phyloP scores from a whole-genome alignment of 2,329 filamentous ascomycete genomes.

The Diaporthe sp. region DNA sequence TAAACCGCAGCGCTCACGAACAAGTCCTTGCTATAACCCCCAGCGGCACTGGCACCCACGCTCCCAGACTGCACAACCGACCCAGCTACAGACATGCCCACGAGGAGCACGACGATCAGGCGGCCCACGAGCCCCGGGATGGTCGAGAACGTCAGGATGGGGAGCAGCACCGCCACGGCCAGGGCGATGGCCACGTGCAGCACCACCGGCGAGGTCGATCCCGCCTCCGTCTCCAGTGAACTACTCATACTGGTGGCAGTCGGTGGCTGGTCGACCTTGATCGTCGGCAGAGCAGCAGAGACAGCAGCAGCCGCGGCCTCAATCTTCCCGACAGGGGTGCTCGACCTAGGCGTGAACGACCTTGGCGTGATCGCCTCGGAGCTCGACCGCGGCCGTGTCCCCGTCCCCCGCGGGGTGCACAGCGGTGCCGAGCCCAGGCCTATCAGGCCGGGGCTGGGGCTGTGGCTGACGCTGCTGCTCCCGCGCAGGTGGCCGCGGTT shows the following conservation, averaged over 20 bases:
- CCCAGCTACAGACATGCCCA: conserved; percentile 51
- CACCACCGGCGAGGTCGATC: conserved; percentile 25
- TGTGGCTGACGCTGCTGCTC: conserved; percentile 32
- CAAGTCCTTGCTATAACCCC: conserved; percentile 1
- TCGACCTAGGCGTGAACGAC: not conserved
- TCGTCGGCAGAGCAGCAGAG: not conserved
- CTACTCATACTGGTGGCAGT: not conserved
- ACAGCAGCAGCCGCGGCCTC: not conserved
- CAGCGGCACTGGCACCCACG: not conserved
- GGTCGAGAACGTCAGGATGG: conserved; percentile 69
- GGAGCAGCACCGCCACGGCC: conserved; percentile 66
- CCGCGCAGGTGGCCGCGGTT: conserved; percentile 30
- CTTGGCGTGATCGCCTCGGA: not conserved
- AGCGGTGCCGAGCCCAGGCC: not conserved
- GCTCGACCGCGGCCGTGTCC: not conserved
- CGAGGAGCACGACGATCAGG: conserved; percentile 68
- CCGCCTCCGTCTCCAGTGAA: not conserved
- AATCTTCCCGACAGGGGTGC: not conserved
- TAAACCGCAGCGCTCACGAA: conserved; percentile 18
- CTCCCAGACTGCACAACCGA: conserved; percentile 21
- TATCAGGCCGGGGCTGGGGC: not conserved
- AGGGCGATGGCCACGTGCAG: conserved; percentile 57
- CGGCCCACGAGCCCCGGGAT: conserved; percentile 69
- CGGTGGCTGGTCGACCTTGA: not conserved
- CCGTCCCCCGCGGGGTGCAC: not conserved